phyloP scores from a whole-genome alignment of 1,284 basidiomycete genomes.

The Melampsora larici-populina region DNA sequence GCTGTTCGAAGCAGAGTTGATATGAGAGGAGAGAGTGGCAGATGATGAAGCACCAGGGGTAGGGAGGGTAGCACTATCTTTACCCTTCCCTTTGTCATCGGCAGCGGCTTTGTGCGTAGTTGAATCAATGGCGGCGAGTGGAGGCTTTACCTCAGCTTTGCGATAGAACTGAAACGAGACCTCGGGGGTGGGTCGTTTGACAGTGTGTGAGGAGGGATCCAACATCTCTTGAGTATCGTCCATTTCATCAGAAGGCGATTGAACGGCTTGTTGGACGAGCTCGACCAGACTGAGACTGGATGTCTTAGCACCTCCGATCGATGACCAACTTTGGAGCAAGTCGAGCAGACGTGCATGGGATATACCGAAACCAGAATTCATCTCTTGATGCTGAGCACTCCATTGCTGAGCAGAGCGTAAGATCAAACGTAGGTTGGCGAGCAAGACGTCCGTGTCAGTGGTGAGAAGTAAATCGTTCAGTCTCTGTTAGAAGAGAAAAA shows the following conservation, averaged over 20 bases:
- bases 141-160: conserved; percentile 27
- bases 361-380: conserved; percentile 41
- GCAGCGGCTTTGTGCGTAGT: neutral
- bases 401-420: conserved; percentile 89
- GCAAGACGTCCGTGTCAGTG: conserved; percentile 82
- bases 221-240: neutral
- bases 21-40: conserved; percentile 28
- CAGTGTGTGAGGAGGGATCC: neutral
- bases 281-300: conserved; percentile 18
- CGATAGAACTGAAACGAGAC: conserved; percentile 37
- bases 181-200: conserved; percentile 10
- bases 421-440: conserved; percentile 76
- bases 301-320: conserved; percentile 11
- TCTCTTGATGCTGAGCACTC: conserved; percentile 41
- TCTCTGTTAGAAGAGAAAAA: conserved; percentile 61
- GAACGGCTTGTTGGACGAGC: conserved; percentile 24
- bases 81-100: conserved; percentile 44
- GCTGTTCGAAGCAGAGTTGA: neutral
- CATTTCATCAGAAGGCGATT: neutral
- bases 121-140: neutral
- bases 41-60: conserved; percentile 46
- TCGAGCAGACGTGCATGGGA: conserved; percentile 40
- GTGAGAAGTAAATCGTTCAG: conserved; percentile 83
- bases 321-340: conserved; percentile 41
- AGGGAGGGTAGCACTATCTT: conserved; percentile 46